Evolutionary conservation across 257 asterid genomes (phyloP).

Genomic region (Nemophila menziesii): DNA sequence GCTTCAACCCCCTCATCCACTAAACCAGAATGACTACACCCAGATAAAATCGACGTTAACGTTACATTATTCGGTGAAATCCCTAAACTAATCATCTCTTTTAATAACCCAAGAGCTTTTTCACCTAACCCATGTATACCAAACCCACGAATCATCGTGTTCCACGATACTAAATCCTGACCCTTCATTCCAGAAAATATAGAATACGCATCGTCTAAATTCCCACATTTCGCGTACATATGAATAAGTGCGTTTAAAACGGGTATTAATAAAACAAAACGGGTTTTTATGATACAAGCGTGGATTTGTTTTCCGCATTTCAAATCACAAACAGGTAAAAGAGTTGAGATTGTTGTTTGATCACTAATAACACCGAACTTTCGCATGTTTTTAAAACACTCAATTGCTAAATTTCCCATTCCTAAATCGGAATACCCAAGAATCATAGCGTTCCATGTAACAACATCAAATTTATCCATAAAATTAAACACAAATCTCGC

Average conservation of each 20-base stretch:
- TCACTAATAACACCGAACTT: constrained; percentile 17
- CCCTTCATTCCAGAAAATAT: constrained; percentile 19
- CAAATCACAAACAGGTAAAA: constrained; percentile 25
- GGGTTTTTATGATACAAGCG: constrained; percentile 14
- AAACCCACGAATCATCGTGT: constrained; percentile 38
- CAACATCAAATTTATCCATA: constrained; percentile 28
- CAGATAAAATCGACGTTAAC: constrained; percentile 28
- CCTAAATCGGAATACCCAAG: constrained; percentile 24
- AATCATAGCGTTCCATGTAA: constrained; percentile 36
- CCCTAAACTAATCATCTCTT: constrained; percentile 22
- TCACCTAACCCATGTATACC: constrained; percentile 29
- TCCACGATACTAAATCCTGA: constrained; percentile 35
- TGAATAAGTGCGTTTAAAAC: constrained; percentile 29
- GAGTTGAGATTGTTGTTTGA: constrained; percentile 21
- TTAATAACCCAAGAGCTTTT: constrained; percentile 21
- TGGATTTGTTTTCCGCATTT: constrained; percentile 29
- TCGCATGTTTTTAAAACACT: constrained; percentile 22
- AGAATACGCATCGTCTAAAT: constrained; percentile 16
- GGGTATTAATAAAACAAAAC: constrained; percentile 4
- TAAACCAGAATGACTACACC: constrained; percentile 39
- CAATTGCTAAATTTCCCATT: constrained; percentile 11
- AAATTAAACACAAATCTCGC: constrained; percentile 21
- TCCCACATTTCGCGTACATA: constrained; percentile 34
- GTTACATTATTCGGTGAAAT: constrained; percentile 24
- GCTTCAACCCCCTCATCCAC: constrained; percentile 22